Conservation (phyloP, 129 eudicot species). For the Pulicaria dysenterica region DNA sequence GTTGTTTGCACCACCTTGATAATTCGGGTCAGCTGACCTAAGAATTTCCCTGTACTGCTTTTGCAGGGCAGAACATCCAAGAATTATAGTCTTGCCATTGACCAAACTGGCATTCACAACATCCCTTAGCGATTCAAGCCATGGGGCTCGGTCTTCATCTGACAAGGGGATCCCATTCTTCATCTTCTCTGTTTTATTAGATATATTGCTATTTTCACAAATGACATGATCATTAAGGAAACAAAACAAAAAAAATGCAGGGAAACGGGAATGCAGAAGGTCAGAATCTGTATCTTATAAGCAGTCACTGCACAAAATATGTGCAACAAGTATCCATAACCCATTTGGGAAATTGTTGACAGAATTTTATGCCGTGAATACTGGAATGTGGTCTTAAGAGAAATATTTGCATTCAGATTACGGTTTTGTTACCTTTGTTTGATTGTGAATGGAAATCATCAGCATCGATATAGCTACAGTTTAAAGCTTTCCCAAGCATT, state of each 20-base stretch:
- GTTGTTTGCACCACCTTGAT: slow-evolving; percentile 23
- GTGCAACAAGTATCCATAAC: not conserved
- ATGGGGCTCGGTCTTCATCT: slow-evolving; percentile 79
- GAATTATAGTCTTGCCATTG: slow-evolving; percentile 49
- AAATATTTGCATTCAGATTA: not conserved
- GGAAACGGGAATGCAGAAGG: not conserved
- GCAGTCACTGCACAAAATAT: not conserved
- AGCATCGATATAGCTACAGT: slow-evolving; percentile 75
- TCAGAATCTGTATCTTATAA: not conserved
- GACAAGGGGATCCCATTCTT: slow-evolving; percentile 76
- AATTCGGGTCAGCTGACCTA: slow-evolving; percentile 70
- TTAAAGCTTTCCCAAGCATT: slow-evolving; percentile 57
- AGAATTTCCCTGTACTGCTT: slow-evolving; percentile 76
- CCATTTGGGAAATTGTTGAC: not conserved
- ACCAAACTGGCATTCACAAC: slow-evolving; percentile 38
- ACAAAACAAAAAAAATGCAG: not conserved
- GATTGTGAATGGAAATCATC: slow-evolving; percentile 87
- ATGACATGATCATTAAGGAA: slow-evolving; percentile 20
- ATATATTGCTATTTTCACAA: slow-evolving; percentile 24
- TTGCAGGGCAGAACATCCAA: slow-evolving; percentile 83
- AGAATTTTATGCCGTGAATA: not conserved
- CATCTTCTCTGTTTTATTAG: slow-evolving; percentile 69
- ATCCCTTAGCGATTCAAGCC: slow-evolving; percentile 78
- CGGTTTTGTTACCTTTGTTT: slow-evolving; percentile 69
- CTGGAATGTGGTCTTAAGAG: not conserved